Base-by-base conservation (phyloP, 352 stramenopile genomes). In the Pythium inflatum region DNA sequence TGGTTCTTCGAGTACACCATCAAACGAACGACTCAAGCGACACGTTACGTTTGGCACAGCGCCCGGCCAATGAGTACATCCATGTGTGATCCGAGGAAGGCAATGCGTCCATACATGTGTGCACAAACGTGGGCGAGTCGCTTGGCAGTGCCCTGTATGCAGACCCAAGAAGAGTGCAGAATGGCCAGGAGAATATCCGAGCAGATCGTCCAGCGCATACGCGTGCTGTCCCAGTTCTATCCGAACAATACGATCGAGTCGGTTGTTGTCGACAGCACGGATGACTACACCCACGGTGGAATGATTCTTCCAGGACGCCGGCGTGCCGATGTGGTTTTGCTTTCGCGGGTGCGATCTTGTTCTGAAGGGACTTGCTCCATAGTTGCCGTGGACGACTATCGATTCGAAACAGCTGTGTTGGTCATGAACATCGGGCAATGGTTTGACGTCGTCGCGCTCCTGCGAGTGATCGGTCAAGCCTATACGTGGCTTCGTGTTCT, bases 331-430 rank as follows among this genome's bases (percentile, higher is more conserved):
- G 22, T 66, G 20, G 56, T 71, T 14, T 12, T 36, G 1, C 9
- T 71, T 14, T 34, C 46, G 9, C 54, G 64, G 0, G n/a, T 71
- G 7, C 64, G 64, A 4, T 25, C 50, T 2, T 71, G 64, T 46
- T 31, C 31, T n/a, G 9, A 27, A n/a, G 33, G 27, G 6, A 50
- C 13, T 8, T 71, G 64, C 38, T 36, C 18, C 7, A 71, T 56
- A 22, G 13, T 71, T 2, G 64, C 64, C 1, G 64, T 71, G 16
- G 64, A 71, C 25, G 66, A 73, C 43, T 73, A 64, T 54, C 66
- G 66, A 2, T 68, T 68, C 14, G 66, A 73, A 34, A 14, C 11
- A 2, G 38, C 13, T 13, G 36, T 16, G 2, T 40, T 46, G 20
- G 36, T 27, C 2, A 68, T 56, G 30, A 48, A 73, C 33, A 50